A percentile compares a stretch with the other conserved stretches of the same genome.
phyloP scores from a whole-genome alignment of 2,329 filamentous ascomycete genomes.

The Sporothrix brunneoviolacea region DNA sequence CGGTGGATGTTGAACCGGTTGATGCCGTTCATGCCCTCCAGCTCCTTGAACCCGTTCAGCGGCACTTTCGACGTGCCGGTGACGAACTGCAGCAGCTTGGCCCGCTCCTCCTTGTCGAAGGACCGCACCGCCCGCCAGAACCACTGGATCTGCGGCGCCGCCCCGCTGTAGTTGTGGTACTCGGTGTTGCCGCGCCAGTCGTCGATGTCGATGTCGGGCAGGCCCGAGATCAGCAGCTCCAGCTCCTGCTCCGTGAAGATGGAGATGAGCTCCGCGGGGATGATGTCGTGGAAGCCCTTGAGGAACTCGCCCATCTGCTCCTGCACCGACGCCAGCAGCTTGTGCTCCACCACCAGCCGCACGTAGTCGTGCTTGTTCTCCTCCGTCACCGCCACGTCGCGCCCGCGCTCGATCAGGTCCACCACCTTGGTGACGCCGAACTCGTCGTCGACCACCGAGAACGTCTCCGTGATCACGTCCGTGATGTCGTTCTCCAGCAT shows the following conservation, averaged over 20 bases:
- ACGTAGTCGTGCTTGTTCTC: constrained; percentile 99
- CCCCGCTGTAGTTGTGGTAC: constrained; percentile 94
- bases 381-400: constrained; percentile 88
- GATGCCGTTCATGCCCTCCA: constrained; percentile 98
- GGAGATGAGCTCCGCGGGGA: constrained; percentile 84
- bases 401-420: constrained; percentile 80
- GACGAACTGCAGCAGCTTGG: constrained; percentile 95
- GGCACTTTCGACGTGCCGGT: constrained; percentile 98
- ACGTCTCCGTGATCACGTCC: constrained; percentile 93
- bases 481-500: constrained; percentile 98
- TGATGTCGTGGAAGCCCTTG: constrained; percentile 95
- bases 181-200: constrained; percentile 99
- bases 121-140: constrained; percentile 98
- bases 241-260: constrained; percentile 99
- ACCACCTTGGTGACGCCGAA: constrained; percentile 86
- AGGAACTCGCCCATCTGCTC: constrained; percentile 93
- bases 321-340: constrained; percentile 82
- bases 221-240: constrained; percentile 89
- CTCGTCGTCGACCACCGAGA: constrained; percentile 87
- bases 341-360: constrained; percentile 87
- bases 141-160: constrained; percentile 96
- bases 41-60: constrained; percentile 95
- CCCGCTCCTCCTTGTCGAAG: constrained; percentile 97
- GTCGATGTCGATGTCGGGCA: constrained; percentile 95
- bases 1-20: constrained; percentile 98